phyloP scores from a whole-genome alignment of 345 rosid species.

The Salix udensis region DNA sequence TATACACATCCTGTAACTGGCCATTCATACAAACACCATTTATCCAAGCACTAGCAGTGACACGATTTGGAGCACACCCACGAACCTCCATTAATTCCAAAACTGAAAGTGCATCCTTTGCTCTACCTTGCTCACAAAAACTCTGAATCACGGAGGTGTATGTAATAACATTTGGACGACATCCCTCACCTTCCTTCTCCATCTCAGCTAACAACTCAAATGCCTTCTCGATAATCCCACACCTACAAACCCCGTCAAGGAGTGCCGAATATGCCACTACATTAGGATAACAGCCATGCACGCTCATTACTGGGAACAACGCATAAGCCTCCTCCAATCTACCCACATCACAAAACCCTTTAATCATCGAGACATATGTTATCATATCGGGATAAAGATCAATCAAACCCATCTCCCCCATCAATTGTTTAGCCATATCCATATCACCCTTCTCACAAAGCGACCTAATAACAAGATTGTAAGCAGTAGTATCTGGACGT shows the following conservation, averaged over 20 bases:
- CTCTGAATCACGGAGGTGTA: constrained; percentile 64
- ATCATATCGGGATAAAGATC: constrained; percentile 65
- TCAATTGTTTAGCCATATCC: constrained; percentile 48
- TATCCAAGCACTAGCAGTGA: constrained; percentile 63
- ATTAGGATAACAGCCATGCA: constrained; percentile 53
- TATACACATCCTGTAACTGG: constrained; percentile 45
- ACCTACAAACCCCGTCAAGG: constrained; percentile 61
- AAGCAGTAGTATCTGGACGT: constrained; percentile 43
- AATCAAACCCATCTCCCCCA: constrained; percentile 63
- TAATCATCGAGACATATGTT: constrained; percentile 56
- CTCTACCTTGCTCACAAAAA: constrained; percentile 50
- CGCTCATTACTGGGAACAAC: constrained; percentile 51
- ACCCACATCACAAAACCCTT: constrained; percentile 60
- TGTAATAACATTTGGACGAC: constrained; percentile 61
- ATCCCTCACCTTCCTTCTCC: constrained; percentile 62
- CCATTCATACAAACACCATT: constrained; percentile 50
- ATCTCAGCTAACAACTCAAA: constrained; percentile 56
- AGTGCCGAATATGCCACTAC: constrained; percentile 58
- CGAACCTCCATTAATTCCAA: constrained; percentile 64
- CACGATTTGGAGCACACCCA: constrained; percentile 65
- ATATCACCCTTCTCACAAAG: constrained; percentile 62
- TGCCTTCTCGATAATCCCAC: constrained; percentile 49
- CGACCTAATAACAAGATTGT: constrained; percentile 64
- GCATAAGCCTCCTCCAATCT: constrained; percentile 58
- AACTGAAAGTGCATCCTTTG: constrained; percentile 50